Evolutionary conservation across 352 stramenopile genomes (phyloP).

Genomic region (Aphanomyces stellatus): DNA sequence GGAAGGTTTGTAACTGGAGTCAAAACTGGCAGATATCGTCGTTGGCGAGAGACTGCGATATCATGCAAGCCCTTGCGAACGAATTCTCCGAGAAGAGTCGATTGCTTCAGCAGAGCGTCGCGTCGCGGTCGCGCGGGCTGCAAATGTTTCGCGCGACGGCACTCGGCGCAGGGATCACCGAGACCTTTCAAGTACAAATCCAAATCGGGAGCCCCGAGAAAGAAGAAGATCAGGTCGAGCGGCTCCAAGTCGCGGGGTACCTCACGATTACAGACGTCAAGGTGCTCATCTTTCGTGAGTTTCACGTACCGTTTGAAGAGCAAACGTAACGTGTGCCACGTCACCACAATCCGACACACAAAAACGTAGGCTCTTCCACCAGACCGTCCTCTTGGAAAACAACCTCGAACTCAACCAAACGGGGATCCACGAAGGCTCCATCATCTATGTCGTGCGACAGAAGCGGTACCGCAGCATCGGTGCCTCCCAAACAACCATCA

Average conservation of each 20-base stretch:
- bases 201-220: not conserved
- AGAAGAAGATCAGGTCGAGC: not conserved
- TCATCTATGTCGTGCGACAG: constrained; percentile 35
- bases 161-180: not conserved
- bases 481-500: constrained; percentile 53
- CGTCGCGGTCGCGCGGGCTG: not conserved
- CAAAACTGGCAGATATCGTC: too few species aligned
- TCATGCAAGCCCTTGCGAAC: constrained; percentile 1
- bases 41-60: too few species aligned
- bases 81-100: not conserved
- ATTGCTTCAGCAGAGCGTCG: not conserved
- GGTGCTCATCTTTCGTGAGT: constrained; percentile 18
- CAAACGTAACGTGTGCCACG: constrained; percentile 14
- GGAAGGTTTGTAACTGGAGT: too few species aligned
- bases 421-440: constrained; percentile 42
- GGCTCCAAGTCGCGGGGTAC: constrained; percentile 16
- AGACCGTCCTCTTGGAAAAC: constrained; percentile 46
- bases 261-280: constrained; percentile 15
- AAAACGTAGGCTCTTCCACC: constrained; percentile 34
- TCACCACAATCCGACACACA: too few species aligned
- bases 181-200: constrained; percentile 11
- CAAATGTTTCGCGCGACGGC: constrained; percentile 8
- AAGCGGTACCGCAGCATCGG: constrained; percentile 52
- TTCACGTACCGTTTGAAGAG: constrained; percentile 11
- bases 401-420: constrained; percentile 51